Percentiles rank a stretch among this genome's conserved stretches.
These are phyloP conservation scores for Talaromyces trachyspermus DNA, from an alignment of 495 filamentous ascomycete species.

Conservation along the genomic window DNA sequence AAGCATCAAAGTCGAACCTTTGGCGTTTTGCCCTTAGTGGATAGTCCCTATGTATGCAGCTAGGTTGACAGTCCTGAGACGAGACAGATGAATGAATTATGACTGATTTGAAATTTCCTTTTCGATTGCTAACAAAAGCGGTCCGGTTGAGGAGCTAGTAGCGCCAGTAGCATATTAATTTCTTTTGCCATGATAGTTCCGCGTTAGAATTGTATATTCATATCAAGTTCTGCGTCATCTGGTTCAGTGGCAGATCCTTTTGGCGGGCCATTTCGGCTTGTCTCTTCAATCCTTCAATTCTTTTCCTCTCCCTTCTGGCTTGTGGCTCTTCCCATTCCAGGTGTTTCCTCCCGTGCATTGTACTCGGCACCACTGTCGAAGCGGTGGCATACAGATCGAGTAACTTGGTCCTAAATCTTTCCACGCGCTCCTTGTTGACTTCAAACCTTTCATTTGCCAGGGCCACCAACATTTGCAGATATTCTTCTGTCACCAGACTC, in stretches of 20 bases:
- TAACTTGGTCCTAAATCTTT: slow-evolving; percentile 43
- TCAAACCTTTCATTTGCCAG: slow-evolving; percentile 72
- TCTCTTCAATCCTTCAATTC: slow-evolving; percentile 50
- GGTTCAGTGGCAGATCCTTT: not conserved
- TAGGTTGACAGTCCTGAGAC: not conserved
- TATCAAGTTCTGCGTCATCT: slow-evolving; percentile 2
- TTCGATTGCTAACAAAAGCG: not conserved
- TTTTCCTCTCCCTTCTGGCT: slow-evolving; percentile 50
- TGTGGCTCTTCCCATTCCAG: slow-evolving; percentile 52
- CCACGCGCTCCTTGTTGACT: slow-evolving; percentile 64
- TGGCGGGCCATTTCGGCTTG: slow-evolving; percentile 15
- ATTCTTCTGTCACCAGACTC: slow-evolving; percentile 44
- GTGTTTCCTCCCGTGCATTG: slow-evolving; percentile 17
- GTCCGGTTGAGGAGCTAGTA: not conserved
- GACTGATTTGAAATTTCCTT: not conserved
- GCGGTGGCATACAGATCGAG: slow-evolving; percentile 16
- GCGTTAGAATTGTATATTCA: not conserved
- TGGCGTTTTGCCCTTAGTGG: not conserved
- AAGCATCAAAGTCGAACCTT: not conserved
- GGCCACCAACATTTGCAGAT: slow-evolving; percentile 54
- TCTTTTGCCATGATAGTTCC: not conserved
- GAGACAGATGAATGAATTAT: not conserved
- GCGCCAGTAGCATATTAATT: not conserved
- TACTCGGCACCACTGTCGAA: slow-evolving; percentile 9
- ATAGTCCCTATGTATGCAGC: not conserved